Evolutionary conservation across 2,329 filamentous ascomycete genomes (phyloP), one percentile per base, ranked within the genome.

Genomic region (Aspergillus brasiliensis): DNA sequence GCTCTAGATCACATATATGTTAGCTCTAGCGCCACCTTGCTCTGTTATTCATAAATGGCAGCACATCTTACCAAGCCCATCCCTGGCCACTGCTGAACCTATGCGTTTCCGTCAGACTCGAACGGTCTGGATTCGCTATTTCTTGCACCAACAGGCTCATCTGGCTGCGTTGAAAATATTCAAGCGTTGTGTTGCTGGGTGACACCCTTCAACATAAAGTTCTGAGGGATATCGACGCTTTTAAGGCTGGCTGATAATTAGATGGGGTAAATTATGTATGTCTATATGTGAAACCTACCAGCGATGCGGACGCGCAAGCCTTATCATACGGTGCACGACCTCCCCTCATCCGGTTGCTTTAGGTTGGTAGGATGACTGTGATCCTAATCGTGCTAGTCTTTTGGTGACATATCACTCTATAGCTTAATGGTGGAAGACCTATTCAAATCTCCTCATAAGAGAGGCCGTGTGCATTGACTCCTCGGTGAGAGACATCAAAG

Each of bases 1-100:
- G 46, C 46, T 49, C 25, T 31, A 49, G n/a, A 49, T 49, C 46
- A 27, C 8, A 48, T 49, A 49, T 49, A 49, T 49, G 31, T 49
- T 8, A 31, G 27, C 15, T 49, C 28, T n/a, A 8, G 8, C 25
- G 46, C n/a, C 46, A 49, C 25, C 15, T 13, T 1, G 4, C 5
- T 17, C 3, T 31, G 46, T 19, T 28, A 48, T 28, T 19, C 25
- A 48, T 31, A 48, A 7, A n/a, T 13, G 8, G 10, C 40, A 21
- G 5, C 40, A 44, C 8, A 13, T 11, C 23, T 10, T 19, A 8
- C 46, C 28, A n/a, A 27, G 13, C 46, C 28, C 31, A 27, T 48
- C 46, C 23, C 17, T 34, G 8, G 11, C 3, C n/a, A 19, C 11
- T 28, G 7, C 2, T 17, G 13, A 25, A 3, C 6, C 25, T 48